Evolutionary conservation across 1,139 yeast genomes (phyloP).

Genomic region (Magnusiomyces paraingens): DNA sequence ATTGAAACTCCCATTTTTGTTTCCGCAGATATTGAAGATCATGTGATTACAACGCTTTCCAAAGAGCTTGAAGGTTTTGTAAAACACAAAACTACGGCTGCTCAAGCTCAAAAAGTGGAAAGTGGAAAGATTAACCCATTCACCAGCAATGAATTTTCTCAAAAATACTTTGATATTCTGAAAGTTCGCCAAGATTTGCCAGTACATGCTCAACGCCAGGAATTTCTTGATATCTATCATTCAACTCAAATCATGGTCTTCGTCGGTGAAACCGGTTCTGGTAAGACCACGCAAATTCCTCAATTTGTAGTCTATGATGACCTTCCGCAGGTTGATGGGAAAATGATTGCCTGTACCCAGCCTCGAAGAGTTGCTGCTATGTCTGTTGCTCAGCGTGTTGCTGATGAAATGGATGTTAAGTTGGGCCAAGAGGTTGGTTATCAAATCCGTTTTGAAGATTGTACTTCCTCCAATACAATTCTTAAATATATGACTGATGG

Average conservation of each 20-base stretch:
- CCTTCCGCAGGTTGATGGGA: slow-evolving; percentile 72
- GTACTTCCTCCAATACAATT: slow-evolving; percentile 69
- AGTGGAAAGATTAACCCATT: slow-evolving; percentile 66
- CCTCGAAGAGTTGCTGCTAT: slow-evolving; percentile 98
- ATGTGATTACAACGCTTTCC: background rate
- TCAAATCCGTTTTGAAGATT: slow-evolving; percentile 87
- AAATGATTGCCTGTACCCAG: slow-evolving; percentile 91
- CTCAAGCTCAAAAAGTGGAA: slow-evolving; percentile 60
- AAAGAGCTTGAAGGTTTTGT: slow-evolving; percentile 14
- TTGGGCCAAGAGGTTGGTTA: slow-evolving; percentile 93
- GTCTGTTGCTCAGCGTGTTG: slow-evolving; percentile 95
- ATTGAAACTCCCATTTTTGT: slow-evolving; percentile 4
- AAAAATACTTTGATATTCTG: slow-evolving; percentile 69
- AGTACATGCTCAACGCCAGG: slow-evolving; percentile 88
- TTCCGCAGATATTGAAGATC: background rate
- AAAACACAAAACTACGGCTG: slow-evolving; percentile 56
- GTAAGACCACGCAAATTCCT: slow-evolving; percentile 96
- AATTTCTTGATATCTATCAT: slow-evolving; percentile 78
- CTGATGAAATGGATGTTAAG: slow-evolving; percentile 90
- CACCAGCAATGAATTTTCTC: slow-evolving; percentile 56
- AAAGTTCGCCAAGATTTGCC: slow-evolving; percentile 80
- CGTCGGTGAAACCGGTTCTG: slow-evolving; percentile 98
- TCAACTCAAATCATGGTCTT: slow-evolving; percentile 91
- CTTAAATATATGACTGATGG: slow-evolving; percentile 98
- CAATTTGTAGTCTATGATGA: slow-evolving; percentile 93